A percentile compares a stretch with the other conserved stretches of the same genome.
phyloP scores from a whole-genome alignment of 768 basidiomycete species.

The Lanmaoa pseudosensibilis region DNA sequence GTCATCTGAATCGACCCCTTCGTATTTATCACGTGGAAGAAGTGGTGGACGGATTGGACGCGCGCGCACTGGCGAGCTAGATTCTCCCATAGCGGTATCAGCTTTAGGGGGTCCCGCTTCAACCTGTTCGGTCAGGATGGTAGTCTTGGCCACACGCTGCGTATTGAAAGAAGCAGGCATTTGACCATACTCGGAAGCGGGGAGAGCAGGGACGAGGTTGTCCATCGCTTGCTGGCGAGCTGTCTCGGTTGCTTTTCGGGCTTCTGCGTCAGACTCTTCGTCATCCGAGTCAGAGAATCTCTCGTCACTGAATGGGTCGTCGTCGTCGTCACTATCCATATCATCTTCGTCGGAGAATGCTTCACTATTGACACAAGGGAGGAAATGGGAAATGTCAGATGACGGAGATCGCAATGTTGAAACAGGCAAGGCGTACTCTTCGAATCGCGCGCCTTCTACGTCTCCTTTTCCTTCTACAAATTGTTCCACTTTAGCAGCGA shows the following conservation, averaged over 20 bases:
- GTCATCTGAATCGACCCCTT: constrained; percentile 92
- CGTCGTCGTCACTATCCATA: constrained; percentile 15
- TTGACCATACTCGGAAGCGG: constrained; percentile 83
- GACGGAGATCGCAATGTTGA: neutral
- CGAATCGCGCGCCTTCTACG: constrained; percentile 84
- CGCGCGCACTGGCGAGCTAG: constrained; percentile 22
- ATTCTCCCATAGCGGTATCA: neutral
- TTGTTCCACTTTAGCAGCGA: constrained; percentile 84
- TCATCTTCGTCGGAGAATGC: constrained; percentile 64
- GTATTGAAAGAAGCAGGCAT: constrained; percentile 80
- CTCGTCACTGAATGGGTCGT: constrained; percentile 44
- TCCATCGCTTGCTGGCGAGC: constrained; percentile 70
- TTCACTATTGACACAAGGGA: constrained; percentile 46
- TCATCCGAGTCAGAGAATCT: constrained; percentile 47
- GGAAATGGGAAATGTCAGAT: neutral
- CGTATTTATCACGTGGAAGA: constrained; percentile 79
- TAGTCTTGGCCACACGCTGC: constrained; percentile 57
- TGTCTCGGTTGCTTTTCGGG: constrained; percentile 27
- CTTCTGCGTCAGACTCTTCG: constrained; percentile 37
- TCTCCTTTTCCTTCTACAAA: constrained; percentile 92
- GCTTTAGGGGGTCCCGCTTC: constrained; percentile 21
- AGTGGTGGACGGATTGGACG: constrained; percentile 73
- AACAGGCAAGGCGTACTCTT: constrained; percentile 63
- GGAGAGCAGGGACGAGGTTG: constrained; percentile 76
- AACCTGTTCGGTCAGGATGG: constrained; percentile 43